Evolutionary conservation across 768 basidiomycete species (phyloP).

Genomic region (Phylloporus scabripes): DNA sequence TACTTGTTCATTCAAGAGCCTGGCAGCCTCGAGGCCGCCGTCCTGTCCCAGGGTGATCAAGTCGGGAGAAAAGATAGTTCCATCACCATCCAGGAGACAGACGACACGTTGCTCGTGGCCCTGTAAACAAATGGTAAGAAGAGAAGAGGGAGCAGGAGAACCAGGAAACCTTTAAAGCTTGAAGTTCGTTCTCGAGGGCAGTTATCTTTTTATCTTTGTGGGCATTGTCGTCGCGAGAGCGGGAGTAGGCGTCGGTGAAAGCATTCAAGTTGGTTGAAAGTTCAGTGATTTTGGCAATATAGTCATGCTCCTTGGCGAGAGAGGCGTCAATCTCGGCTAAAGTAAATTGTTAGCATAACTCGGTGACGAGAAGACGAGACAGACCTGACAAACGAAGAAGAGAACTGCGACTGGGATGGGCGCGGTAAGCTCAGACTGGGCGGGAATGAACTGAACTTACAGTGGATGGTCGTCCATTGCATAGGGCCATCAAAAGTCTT

Average conservation of each 20-base stretch:
- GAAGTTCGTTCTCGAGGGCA: constrained; percentile 23
- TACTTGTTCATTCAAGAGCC: constrained; percentile 35
- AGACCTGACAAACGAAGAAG: constrained; percentile 9
- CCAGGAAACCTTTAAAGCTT: constrained; percentile 21
- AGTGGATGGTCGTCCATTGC: constrained; percentile 17
- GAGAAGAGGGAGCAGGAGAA: background rate
- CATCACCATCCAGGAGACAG: constrained; percentile 60
- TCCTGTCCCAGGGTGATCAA: constrained; percentile 50
- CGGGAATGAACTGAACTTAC: background rate
- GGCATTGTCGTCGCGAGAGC: constrained; percentile 18
- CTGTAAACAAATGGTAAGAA: constrained; percentile 1
- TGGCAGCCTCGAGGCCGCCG: constrained; percentile 55
- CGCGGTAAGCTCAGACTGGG: background rate
- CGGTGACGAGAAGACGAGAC: background rate
- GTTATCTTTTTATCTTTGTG: constrained; percentile 11
- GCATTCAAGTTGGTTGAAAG: constrained; percentile 22
- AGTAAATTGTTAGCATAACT: background rate
- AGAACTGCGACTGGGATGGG: background rate
- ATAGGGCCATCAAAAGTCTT: background rate
- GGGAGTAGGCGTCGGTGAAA: constrained; percentile 25
- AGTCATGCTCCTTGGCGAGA: constrained; percentile 20
- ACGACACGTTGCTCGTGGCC: constrained; percentile 34
- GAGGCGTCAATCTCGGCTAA: constrained; percentile 28
- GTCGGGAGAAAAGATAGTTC: constrained; percentile 50
- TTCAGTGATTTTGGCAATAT: constrained; percentile 16